Percentiles rank a stretch among this genome's conserved stretches.
Conservation (phyloP, 2,329 filamentous ascomycete genomes). For the Ceratocystis ficicola region DNA sequence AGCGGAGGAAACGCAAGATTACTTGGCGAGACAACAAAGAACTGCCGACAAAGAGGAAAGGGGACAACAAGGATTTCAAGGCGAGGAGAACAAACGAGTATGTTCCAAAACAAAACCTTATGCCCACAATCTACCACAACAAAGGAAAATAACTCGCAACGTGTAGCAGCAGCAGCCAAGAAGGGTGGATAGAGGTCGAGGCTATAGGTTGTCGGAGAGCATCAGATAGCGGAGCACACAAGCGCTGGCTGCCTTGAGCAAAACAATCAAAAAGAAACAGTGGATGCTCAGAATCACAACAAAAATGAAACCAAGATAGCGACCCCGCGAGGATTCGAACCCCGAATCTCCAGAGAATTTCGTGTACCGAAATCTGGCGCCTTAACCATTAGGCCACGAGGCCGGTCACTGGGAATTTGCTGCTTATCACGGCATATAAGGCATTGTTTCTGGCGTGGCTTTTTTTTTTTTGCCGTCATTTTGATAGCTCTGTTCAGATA, state of each 20-base stretch:
- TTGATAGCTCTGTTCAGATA: too few species aligned
- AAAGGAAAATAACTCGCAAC: too few species aligned
- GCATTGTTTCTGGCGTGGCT: not conserved
- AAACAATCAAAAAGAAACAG: not conserved
- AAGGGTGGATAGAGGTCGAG: too few species aligned
- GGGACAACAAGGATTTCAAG: not conserved
- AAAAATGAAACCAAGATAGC: not conserved
- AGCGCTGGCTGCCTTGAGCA: not conserved
- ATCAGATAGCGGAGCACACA: too few species aligned
- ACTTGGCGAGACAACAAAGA: not conserved
- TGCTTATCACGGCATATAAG: not conserved
- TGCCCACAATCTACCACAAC: too few species aligned
- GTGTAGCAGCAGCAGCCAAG: too few species aligned
- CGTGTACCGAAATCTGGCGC: conserved; percentile 22
- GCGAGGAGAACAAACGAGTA: too few species aligned
- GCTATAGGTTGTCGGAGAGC: too few species aligned
- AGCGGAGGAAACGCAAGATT: not conserved
- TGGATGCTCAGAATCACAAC: too few species aligned
- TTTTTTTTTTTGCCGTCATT: too few species aligned
- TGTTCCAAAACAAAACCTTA: too few species aligned
- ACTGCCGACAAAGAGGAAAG: not conserved
- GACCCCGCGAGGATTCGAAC: conserved; percentile 23
- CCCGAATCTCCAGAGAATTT: conserved; percentile 22
- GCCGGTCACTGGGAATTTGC: conserved; percentile 11
- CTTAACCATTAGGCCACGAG: conserved; percentile 23